Evolutionary conservation across 2,329 filamentous ascomycete species (phyloP), one percentile per base, ranked within the genome.

Genomic region (Nectriaceae sp.): DNA sequence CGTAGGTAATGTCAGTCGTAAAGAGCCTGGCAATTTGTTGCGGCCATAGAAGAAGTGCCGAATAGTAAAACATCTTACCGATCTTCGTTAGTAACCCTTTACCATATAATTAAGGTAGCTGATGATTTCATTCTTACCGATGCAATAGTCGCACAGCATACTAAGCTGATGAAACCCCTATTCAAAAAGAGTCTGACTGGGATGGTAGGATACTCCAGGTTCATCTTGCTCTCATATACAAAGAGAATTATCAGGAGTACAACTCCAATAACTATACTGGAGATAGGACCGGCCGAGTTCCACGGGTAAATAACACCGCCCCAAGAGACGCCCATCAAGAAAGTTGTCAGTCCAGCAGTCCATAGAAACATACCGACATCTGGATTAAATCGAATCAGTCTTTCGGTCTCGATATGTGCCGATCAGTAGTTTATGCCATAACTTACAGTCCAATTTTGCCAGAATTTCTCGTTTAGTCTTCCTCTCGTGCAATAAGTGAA

Each of bases 241-340:
- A 73, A 67, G n/a, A 75, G 65, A 0, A 54, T 59, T 19, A 71
- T 50, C 10, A 75, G 59, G 2, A 66, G 54, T 1, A 57, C 42
- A 3, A 53, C 56, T 4, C 72, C 72, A 18, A 71, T 53, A 2
- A 71, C 48, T 15, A 75, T 63, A 6, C 68, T 64, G 2, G 63
- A 61, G 40, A 75, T 71, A 11, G 70, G 69, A 3, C 66, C 64
- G 1, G 67, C 66, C 1, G 69, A 70, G n/a, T 62, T 68, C 73
- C 72, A 75, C 3, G 71, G 66, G 52, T 74, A 74, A 36, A 71
- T 64, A 41, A 54, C 59, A 15, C 73, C 73, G 19, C 72, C 73
- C 62, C 71, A 76, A 21, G 72, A 74, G 44, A 78, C 64, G 5
- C 74, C 75, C 52, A 77, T 71, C 6, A 77, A 61, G 46, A 77